phyloP scores from a whole-genome alignment of 1,139 yeast genomes.

The Magnusiomyces ingens region DNA sequence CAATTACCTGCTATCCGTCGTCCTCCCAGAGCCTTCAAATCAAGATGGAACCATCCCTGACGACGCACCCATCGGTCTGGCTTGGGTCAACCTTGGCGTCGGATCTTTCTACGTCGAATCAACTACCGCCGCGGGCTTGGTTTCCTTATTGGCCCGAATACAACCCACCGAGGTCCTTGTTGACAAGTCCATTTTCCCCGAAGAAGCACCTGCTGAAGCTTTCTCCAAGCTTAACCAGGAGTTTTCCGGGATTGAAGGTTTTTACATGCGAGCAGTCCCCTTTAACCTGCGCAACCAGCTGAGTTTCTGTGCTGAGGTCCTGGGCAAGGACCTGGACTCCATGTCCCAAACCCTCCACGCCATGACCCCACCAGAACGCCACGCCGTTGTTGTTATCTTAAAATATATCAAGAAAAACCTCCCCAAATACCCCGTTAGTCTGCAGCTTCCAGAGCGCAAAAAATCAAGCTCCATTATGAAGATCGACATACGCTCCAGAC shows the following conservation, averaged over 20 bases:
- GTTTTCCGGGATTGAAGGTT: constrained; percentile 53
- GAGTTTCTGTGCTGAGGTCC: neutral
- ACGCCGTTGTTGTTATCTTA: constrained; percentile 50
- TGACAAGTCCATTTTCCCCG: constrained; percentile 30
- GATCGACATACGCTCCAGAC: constrained; percentile 76
- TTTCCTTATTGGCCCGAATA: constrained; percentile 57
- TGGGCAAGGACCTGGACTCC: constrained; percentile 10
- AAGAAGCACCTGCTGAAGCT: constrained; percentile 30
- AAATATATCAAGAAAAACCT: constrained; percentile 52
- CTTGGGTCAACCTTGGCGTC: constrained; percentile 86
- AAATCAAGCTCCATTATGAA: constrained; percentile 52
- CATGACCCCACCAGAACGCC: constrained; percentile 39
- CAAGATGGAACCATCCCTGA: constrained; percentile 27
- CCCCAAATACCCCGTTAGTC: constrained; percentile 43
- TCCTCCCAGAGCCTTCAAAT: constrained; percentile 19
- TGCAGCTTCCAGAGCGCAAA: constrained; percentile 48
- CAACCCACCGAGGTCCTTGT: constrained; percentile 61
- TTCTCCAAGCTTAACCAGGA: constrained; percentile 47
- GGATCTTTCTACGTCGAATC: constrained; percentile 70
- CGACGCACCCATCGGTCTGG: constrained; percentile 54
- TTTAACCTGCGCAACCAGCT: constrained; percentile 30
- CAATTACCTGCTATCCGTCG: constrained; percentile 61
- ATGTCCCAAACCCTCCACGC: constrained; percentile 20
- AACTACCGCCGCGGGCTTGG: constrained; percentile 48
- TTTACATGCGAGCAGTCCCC: constrained; percentile 50